Evolutionary conservation across 768 basidiomycete genomes (phyloP).

Genomic region (Podaxis sp.): DNA sequence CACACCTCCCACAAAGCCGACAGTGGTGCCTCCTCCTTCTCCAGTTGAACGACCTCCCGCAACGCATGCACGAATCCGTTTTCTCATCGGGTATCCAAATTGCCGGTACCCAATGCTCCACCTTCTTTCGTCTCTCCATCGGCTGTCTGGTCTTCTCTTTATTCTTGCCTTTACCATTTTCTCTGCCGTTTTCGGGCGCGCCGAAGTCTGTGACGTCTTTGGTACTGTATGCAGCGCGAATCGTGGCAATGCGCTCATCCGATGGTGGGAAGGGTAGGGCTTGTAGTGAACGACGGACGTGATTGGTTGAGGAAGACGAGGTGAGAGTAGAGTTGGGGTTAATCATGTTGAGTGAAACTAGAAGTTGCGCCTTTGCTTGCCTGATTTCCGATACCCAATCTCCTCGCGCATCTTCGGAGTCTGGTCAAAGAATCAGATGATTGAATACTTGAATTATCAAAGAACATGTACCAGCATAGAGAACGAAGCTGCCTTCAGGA

Average conservation of each 20-base stretch:
- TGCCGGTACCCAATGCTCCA: constrained; percentile 85
- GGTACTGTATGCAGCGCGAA: constrained; percentile 22
- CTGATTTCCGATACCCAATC: constrained; percentile 70
- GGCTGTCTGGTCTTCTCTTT: constrained; percentile 19
- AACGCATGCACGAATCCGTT: constrained; percentile 84
- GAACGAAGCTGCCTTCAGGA: constrained; percentile 73
- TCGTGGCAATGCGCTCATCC: constrained; percentile 40
- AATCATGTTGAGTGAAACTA: constrained; percentile 67
- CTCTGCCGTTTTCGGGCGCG: constrained; percentile 19
- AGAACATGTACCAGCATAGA: constrained; percentile 58
- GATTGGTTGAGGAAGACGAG: constrained; percentile 71
- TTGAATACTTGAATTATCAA: not conserved
- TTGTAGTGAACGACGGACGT: constrained; percentile 70
- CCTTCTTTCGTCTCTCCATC: constrained; percentile 45
- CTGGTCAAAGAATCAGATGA: constrained; percentile 29
- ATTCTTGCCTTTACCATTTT: constrained; percentile 17
- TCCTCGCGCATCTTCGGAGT: constrained; percentile 52
- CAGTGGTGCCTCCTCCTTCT: constrained; percentile 82
- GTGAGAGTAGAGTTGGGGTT: constrained; percentile 82
- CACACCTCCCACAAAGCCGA: constrained; percentile 79
- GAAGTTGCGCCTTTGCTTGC: constrained; percentile 64
- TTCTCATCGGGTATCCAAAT: constrained; percentile 91
- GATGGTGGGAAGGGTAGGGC: constrained; percentile 68
- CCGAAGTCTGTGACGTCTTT: constrained; percentile 3
- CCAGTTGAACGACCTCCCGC: constrained; percentile 75